A percentile compares a stretch with the other conserved stretches of the same genome.
Conservation (phyloP, 805 yeast species). For the Kazachstania africana region DNA sequence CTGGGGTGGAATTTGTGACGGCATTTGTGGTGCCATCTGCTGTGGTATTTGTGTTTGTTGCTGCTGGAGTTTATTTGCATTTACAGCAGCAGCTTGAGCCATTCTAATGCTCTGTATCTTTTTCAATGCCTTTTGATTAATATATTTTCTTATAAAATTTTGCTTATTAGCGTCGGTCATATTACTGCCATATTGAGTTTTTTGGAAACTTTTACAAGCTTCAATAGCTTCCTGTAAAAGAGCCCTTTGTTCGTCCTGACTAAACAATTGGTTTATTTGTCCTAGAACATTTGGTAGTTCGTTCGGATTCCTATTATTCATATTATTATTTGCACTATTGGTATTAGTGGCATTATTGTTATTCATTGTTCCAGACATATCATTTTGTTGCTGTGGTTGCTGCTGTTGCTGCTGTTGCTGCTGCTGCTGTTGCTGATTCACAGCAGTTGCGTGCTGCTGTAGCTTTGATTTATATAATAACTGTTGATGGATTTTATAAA, state of each 20-base stretch:
- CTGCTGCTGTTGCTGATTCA: slow-evolving; percentile 30
- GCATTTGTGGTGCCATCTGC: slow-evolving; percentile 2
- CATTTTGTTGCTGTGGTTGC: slow-evolving; percentile 3
- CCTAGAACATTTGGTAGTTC: slow-evolving; percentile 23
- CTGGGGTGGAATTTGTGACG: too few relatives aligned
- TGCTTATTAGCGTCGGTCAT: slow-evolving; percentile 23
- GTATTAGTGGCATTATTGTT: slow-evolving; percentile 1
- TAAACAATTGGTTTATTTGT: slow-evolving; percentile 25
- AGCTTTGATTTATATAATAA: slow-evolving; percentile 37
- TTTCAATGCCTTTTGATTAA: slow-evolving; percentile 27
- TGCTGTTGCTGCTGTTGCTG: slow-evolving; percentile 16
- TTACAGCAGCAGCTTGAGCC: slow-evolving; percentile 11
- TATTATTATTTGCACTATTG: slow-evolving; percentile 13
- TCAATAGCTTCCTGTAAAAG: slow-evolving; percentile 27
- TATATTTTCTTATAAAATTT: slow-evolving; percentile 25
- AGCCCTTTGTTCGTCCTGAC: slow-evolving; percentile 26
- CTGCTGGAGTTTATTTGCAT: slow-evolving; percentile 3
- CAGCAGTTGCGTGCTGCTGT: too few relatives aligned
- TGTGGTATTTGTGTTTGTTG: slow-evolving; percentile 4
- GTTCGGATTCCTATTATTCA: slow-evolving; percentile 18
- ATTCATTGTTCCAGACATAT: slow-evolving; percentile 7
- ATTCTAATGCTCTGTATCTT: slow-evolving; percentile 23
- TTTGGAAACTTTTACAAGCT: slow-evolving; percentile 26
- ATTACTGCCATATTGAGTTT: slow-evolving; percentile 19
- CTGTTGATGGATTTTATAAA: slow-evolving; percentile 57